Base-by-base conservation (phyloP, 148 eudicot genomes). In the Persicaria maculosa region DNA sequence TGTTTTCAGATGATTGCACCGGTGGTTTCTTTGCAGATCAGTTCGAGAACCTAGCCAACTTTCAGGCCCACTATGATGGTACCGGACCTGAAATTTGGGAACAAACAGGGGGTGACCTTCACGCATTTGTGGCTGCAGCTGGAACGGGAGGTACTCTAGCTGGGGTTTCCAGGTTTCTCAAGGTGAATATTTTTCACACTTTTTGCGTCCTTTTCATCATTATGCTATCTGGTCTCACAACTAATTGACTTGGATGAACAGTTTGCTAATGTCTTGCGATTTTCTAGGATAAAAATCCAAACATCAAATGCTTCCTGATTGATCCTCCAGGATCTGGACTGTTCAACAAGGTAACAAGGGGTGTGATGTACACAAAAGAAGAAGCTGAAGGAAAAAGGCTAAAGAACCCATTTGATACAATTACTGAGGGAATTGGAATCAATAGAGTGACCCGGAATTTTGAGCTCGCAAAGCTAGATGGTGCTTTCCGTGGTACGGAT, bases 321-420 rank as follows among this genome's bases (percentile, higher is more conserved):
- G 99, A 95, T 67, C 99, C 99, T 46, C 97, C 99, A 44, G 99
- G 97, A 54, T 95, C 99, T 58, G 99, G 97, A 72, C 82, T 95
- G 84, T 95, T 84, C 84, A 95, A 95, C 85, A 86, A 89, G 77
- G 97, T 95, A 74, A 95, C 93, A 40, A 79, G 99, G 80, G 99
- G 99, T 17, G 97, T 95, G 50, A 92, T 95, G 99, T 95, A 95
- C 83, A 85, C 97, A 9, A 92, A 74, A 81, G 97, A 95, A 81
- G 99, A 95, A 85, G 99, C 99, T 72, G 99, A 95, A 87, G 99
- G 99, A 40, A 84, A 85, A 76, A 84, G 99, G 74, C 81, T 95
- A 47, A 92, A 81, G 82, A 95, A 95, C 76, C 99, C 99, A 55
- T 95, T 95, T 75, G 99, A 95, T 78, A 88, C 97, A 36, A 76